Conservation (phyloP, 1,139 yeast genomes). For the Magnusiomyces sp. region DNA sequence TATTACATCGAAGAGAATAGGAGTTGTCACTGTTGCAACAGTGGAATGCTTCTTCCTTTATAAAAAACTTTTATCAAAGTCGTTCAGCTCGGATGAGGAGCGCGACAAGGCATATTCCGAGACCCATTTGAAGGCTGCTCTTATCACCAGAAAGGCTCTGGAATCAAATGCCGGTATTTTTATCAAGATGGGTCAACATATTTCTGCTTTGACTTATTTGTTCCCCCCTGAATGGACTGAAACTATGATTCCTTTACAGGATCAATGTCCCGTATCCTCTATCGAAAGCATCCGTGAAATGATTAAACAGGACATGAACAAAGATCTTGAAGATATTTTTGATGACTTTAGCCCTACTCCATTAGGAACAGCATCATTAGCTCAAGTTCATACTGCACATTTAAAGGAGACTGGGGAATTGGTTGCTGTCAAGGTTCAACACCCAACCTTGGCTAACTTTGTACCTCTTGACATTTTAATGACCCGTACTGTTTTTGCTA, state of each 20-base stretch:
- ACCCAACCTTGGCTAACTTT: slow-evolving; percentile 77
- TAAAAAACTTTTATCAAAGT: slow-evolving; percentile 43
- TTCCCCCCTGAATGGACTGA: slow-evolving; percentile 92
- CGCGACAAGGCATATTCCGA: slow-evolving; percentile 46
- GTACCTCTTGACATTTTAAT: slow-evolving; percentile 82
- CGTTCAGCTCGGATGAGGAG: slow-evolving; percentile 42
- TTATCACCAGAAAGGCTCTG: slow-evolving; percentile 67
- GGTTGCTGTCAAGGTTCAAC: slow-evolving; percentile 94
- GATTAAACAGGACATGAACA: slow-evolving; percentile 60
- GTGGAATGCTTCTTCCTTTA: slow-evolving; percentile 37
- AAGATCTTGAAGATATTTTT: slow-evolving; percentile 56
- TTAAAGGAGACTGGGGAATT: slow-evolving; percentile 51
- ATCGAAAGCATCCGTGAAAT: slow-evolving; percentile 57
- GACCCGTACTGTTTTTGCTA: slow-evolving; percentile 65
- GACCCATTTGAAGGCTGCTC: slow-evolving; percentile 71
- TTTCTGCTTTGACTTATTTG: slow-evolving; percentile 83
- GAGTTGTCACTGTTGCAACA: slow-evolving; percentile 30
- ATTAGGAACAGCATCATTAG: slow-evolving; percentile 90
- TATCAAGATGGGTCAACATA: slow-evolving; percentile 90
- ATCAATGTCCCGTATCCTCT: slow-evolving; percentile 77
- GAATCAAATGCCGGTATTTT: slow-evolving; percentile 86
- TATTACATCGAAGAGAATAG: slow-evolving; percentile 25
- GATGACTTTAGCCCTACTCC: slow-evolving; percentile 62
- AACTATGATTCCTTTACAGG: slow-evolving; percentile 90
- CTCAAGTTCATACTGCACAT: slow-evolving; percentile 84